Evolutionary conservation across 257 asterid genomes (phyloP).

Genomic region (Lavandula angustifolia): DNA sequence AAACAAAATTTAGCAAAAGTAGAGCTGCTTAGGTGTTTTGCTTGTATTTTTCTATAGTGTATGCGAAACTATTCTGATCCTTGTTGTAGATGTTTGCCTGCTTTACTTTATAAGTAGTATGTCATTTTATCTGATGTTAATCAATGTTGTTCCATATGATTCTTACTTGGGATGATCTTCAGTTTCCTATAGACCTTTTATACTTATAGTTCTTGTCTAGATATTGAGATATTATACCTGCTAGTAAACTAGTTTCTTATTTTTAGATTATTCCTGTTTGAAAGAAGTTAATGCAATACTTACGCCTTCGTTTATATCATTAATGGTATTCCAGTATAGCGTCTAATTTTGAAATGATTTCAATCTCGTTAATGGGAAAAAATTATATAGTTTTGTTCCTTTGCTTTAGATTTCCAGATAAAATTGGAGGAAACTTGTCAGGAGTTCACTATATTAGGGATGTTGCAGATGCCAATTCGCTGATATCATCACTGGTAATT

Average conservation of each 20-base stretch:
- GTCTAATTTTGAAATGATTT: not conserved
- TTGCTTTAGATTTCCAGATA: conserved; percentile 80
- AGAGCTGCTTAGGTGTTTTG: not conserved
- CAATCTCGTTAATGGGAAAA: not conserved
- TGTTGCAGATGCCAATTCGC: conserved; percentile 92
- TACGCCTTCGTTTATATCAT: not conserved
- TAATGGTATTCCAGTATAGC: not conserved
- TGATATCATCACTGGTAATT: conserved; percentile 76
- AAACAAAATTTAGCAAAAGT: too few species aligned
- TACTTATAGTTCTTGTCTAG: not conserved
- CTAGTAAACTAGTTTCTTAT: not conserved
- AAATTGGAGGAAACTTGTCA: conserved; percentile 81
- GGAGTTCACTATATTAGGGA: conserved; percentile 96
- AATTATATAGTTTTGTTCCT: conserved; percentile 12
- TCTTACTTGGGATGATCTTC: not conserved
- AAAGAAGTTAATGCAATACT: conserved; percentile 20
- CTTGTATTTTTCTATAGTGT: too few species aligned
- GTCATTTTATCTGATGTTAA: not conserved
- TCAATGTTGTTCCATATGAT: not conserved
- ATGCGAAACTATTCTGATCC: too few species aligned
- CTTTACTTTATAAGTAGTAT: not conserved
- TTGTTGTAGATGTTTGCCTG: conserved; percentile 8
- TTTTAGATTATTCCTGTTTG: conserved; percentile 7
- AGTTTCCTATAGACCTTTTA: not conserved
- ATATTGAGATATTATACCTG: not conserved